phyloP scores from a whole-genome alignment of 2,329 filamentous ascomycete species.

The Pseudofabraea citricarpa region DNA sequence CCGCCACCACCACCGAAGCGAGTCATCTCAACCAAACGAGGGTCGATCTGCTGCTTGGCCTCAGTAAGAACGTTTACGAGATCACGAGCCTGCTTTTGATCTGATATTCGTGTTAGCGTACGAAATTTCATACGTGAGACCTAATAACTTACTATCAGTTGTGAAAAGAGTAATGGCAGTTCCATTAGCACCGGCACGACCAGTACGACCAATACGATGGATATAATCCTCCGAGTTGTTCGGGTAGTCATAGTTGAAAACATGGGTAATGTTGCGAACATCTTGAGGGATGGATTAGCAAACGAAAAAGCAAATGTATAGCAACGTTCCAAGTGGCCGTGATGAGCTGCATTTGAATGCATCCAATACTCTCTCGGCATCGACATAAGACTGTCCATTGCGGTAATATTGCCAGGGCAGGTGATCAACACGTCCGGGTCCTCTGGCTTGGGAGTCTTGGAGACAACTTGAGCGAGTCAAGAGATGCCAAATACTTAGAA shows the following conservation, averaged over 20 bases:
- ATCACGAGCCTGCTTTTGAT: slow-evolving; percentile 94
- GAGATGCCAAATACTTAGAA: slow-evolving; percentile 69
- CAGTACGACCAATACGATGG: slow-evolving; percentile 93
- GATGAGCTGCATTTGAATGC: slow-evolving; percentile 29
- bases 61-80: slow-evolving; percentile 88
- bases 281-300: slow-evolving; percentile 90
- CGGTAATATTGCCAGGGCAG: slow-evolving; percentile 42
- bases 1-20: slow-evolving; percentile 85
- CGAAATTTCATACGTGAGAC: no score
- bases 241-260: slow-evolving; percentile 99
- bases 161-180: slow-evolving; percentile 99
- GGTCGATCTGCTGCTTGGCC: slow-evolving; percentile 97
- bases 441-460: slow-evolving; percentile 59
- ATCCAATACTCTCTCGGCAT: slow-evolving; percentile 35
- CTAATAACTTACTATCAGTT: slow-evolving; percentile 86
- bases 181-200: slow-evolving; percentile 88
- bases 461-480: slow-evolving; percentile 76
- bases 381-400: slow-evolving; percentile 31
- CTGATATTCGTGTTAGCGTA: slow-evolving; percentile 38
- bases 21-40: slow-evolving; percentile 91
- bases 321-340: slow-evolving; percentile 54
- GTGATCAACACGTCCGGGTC: slow-evolving; percentile 55
- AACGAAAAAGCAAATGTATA: slow-evolving; percentile 52
- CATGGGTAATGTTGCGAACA: slow-evolving; percentile 99
- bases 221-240: slow-evolving; percentile 99